These are phyloP conservation scores for Torulaspora indica DNA, from an alignment of 805 yeast species.

Conservation along the genomic window DNA sequence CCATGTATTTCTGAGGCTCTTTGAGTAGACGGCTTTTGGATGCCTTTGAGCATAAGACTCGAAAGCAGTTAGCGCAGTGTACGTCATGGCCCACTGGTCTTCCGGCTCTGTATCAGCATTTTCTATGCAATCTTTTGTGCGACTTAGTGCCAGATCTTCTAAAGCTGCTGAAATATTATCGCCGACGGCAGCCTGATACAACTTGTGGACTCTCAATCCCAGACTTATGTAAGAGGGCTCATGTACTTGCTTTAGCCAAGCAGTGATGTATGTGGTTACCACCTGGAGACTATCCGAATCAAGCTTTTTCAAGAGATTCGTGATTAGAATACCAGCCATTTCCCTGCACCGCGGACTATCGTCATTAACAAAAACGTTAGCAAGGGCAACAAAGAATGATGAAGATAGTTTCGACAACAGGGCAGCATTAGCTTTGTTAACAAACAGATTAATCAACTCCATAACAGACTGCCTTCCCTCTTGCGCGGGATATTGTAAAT, in stretches of 20 bases:
- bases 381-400: constrained; percentile 77
- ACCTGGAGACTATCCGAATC: constrained; percentile 34
- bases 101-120: constrained; percentile 41
- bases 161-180: constrained; percentile 38
- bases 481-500: constrained; percentile 77
- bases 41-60: constrained; percentile 40
- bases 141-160: constrained; percentile 40
- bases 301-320: constrained; percentile 49
- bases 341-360: constrained; percentile 75
- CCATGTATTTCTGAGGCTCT: constrained; percentile 46
- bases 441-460: constrained; percentile 72
- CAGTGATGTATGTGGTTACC: constrained; percentile 38
- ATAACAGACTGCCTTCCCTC: constrained; percentile 85
- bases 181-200: constrained; percentile 51
- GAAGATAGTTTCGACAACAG: constrained; percentile 57
- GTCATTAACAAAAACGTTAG: constrained; percentile 74
- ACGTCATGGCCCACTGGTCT: constrained; percentile 73
- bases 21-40: constrained; percentile 28
- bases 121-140: constrained; percentile 35
- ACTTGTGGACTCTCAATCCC: constrained; percentile 66
- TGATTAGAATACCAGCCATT: constrained; percentile 64
- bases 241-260: constrained; percentile 61
- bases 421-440: constrained; percentile 59
- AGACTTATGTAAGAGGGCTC: constrained; percentile 57
- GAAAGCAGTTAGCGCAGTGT: constrained; percentile 55